Evolutionary conservation across 768 basidiomycete genomes (phyloP), one percentile per base, ranked within the genome.

Genomic region (Pulveroboletus ravenelii): DNA sequence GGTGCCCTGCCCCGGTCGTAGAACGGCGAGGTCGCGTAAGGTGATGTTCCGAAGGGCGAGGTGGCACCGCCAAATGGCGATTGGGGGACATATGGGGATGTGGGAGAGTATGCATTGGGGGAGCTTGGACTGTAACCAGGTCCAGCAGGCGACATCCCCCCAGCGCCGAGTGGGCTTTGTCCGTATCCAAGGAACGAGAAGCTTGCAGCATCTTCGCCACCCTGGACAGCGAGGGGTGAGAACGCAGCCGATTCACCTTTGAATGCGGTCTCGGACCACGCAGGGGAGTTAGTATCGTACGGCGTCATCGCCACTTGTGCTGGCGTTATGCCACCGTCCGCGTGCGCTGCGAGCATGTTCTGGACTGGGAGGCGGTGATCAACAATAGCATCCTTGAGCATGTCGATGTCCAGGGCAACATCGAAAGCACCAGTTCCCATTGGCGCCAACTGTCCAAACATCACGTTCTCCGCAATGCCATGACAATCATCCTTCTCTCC

Each of bases 401-500:
- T 95, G 58, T 94, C 89, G 62, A 97, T 90, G 68, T 99, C 96
- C 43, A 99, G 79, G 0, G 92, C 87, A 44, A 99, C 89, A 43
- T 98, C 95, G 63, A 95, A 97, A 8, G 91, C 81, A 13, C 96
- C 96, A 0, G 96, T 97, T 45, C 96, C 96, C 93, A 99, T 97
- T 1, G 94, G 94, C n/a, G 95, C 94, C 82, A 98, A 89, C 72
- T 98, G 96, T 15, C 96, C 96, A 60, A 99, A 92, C 79, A 99
- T 84, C 37, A 99, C 93, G 62, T 97, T 98, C 76, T 98, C 95
- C n/a, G 96, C 96, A 30, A 99, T 84, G 39, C 95, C 96, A 47
- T 91, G 91, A 65, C 96, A 99, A 59, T 98, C 95, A 57, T 99
- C 96, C 69, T 93, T 91, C 74, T 98, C 95, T 47, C 96, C 96